Percentiles rank a stretch among this genome's conserved stretches.
These are phyloP conservation scores for Botrytis cinerea DNA, from an alignment of 2,329 filamentous ascomycete species.

Conservation along the genomic window DNA sequence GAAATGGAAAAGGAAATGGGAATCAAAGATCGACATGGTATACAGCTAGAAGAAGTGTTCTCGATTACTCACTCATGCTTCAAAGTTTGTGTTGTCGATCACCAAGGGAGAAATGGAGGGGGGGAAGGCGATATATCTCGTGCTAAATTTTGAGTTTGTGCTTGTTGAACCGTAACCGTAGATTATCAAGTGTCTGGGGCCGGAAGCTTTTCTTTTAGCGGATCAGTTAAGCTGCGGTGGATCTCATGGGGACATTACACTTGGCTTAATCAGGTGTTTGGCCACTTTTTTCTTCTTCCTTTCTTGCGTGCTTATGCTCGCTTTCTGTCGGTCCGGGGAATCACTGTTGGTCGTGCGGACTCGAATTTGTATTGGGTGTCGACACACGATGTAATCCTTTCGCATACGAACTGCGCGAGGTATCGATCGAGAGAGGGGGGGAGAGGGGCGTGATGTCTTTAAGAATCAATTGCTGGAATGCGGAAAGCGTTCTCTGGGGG, in stretches of 20 bases:
- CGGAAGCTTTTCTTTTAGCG: conserved; percentile 20
- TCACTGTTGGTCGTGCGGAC: too few species aligned
- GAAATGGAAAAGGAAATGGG: not conserved
- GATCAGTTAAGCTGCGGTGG: conserved; percentile 13
- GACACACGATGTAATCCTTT: not conserved
- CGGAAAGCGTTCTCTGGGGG: not conserved
- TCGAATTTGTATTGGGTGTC: not conserved
- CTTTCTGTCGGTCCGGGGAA: not conserved
- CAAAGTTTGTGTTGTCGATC: not conserved
- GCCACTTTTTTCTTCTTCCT: not conserved
- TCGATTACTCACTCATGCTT: conserved; percentile 11
- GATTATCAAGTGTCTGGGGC: conserved; percentile 5
- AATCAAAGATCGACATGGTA: not conserved
- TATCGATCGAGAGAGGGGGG: not conserved
- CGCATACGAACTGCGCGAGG: not conserved
- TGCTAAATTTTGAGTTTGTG: conserved; percentile 2
- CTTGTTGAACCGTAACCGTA: not conserved
- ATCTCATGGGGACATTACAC: not conserved
- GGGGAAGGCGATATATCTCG: not conserved
- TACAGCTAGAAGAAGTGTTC: conserved; percentile 6
- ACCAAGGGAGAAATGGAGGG: not conserved
- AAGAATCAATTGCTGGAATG: not conserved
- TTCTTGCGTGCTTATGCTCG: not conserved
- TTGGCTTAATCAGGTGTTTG: not conserved
- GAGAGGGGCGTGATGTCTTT: not conserved